A percentile compares a stretch with the other conserved stretches of the same genome.
These are phyloP conservation scores for Coemansia sp. DNA, from an alignment of 192 early-diverging fungal species.

Conservation along the genomic window DNA sequence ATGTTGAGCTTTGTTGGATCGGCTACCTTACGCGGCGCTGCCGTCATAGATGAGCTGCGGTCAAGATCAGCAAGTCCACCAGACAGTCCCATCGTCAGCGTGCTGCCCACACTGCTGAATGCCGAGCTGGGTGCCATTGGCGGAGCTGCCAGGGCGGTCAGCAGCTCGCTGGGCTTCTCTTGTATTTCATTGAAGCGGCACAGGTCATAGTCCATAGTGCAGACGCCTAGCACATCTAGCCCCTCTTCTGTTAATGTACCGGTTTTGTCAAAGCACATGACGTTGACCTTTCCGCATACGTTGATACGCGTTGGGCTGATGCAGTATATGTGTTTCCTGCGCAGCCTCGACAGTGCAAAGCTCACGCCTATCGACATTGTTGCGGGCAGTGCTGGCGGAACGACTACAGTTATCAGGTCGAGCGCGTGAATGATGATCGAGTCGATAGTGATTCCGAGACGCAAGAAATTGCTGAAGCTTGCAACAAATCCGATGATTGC, in stretches of 20 bases:
- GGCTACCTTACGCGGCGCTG: slow-evolving; percentile 37
- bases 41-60: slow-evolving; percentile 46
- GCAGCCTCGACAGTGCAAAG: slow-evolving; percentile 88
- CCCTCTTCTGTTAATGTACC: slow-evolving; percentile 97
- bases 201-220: slow-evolving; percentile 56
- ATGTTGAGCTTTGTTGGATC: slow-evolving; percentile 51
- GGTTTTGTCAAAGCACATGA: slow-evolving; percentile 99
- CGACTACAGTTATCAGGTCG: slow-evolving; percentile 95
- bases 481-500: slow-evolving; percentile 84
- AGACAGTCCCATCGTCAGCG: slow-evolving; percentile 18
- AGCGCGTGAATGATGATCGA: slow-evolving; percentile 87
- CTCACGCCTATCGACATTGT: slow-evolving; percentile 97
- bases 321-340: slow-evolving; percentile 84
- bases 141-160: slow-evolving; percentile 15
- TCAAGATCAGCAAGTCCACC: slow-evolving; percentile 40
- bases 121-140: slow-evolving; percentile 51
- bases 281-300: slow-evolving; percentile 92
- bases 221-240: slow-evolving; percentile 90
- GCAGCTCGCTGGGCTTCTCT: slow-evolving; percentile 53
- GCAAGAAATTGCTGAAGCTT: slow-evolving; percentile 86
- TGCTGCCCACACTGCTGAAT: slow-evolving; percentile 50
- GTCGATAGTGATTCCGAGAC: slow-evolving; percentile 65
- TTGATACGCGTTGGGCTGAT: slow-evolving; percentile 92
- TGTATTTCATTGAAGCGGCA: slow-evolving; percentile 53
- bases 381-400: slow-evolving; percentile 95